phyloP scores from a whole-genome alignment of 306 rosid genomes.

The Malus orientalis region DNA sequence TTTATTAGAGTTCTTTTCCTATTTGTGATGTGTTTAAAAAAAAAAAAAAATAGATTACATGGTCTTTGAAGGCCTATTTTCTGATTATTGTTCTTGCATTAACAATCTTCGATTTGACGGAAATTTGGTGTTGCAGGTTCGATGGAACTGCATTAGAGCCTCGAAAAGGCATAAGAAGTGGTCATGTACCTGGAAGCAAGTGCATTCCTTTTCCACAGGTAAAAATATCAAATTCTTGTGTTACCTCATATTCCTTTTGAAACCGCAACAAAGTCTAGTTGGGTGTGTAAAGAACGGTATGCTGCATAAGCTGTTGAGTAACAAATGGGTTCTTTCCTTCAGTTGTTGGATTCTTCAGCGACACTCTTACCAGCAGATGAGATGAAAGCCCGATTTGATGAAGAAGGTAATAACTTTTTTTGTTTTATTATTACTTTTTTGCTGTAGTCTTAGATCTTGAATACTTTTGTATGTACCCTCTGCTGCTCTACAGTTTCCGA shows the following conservation, averaged over 20 bases:
- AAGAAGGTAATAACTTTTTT: slow-evolving; percentile 40
- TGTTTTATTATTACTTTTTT: not conserved
- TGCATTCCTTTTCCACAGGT: slow-evolving; percentile 83
- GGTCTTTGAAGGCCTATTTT: not conserved
- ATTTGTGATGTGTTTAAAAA: not conserved
- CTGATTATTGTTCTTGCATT: not conserved
- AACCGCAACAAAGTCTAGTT: not conserved
- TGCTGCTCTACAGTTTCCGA: not conserved
- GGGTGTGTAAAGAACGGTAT: not conserved
- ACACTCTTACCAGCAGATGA: slow-evolving; percentile 61
- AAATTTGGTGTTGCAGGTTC: slow-evolving; percentile 46
- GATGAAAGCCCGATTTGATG: slow-evolving; percentile 58
- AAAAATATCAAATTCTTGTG: slow-evolving; percentile 1
- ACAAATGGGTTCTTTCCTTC: slow-evolving; percentile 2
- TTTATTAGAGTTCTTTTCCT: not conserved
- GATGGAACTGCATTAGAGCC: slow-evolving; percentile 78
- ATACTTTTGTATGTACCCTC: not conserved
- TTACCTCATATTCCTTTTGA: not conserved
- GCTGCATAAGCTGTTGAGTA: not conserved
- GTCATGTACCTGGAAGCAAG: slow-evolving; percentile 92
- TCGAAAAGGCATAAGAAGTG: slow-evolving; percentile 81
- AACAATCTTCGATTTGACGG: not conserved
- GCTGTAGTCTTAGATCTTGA: not conserved
- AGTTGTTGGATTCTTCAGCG: slow-evolving; percentile 78
- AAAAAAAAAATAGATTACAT: not conserved